Conservation (phyloP, 2,329 filamentous ascomycete species). For the Aspergillus pseudotamarii region DNA sequence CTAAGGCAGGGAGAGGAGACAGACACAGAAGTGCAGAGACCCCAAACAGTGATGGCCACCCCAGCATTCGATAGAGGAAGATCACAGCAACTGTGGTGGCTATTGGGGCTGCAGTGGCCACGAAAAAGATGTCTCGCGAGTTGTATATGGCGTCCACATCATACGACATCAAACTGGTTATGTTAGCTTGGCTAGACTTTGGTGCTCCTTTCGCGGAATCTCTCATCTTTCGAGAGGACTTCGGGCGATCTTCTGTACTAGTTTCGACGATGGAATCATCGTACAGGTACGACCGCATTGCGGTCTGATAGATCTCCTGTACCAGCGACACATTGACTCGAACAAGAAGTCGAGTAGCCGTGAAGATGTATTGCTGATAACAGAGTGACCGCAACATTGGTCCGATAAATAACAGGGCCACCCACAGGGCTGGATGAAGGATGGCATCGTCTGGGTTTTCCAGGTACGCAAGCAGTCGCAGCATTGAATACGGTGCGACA, state of each 20-base stretch:
- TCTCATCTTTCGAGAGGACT: slow-evolving; percentile 10
- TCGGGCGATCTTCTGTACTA: slow-evolving; percentile 7
- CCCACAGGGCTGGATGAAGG: slow-evolving; percentile 57
- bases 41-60: slow-evolving; percentile 59
- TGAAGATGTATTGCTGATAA: slow-evolving; percentile 62
- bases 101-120: slow-evolving; percentile 50
- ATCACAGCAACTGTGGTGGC: slow-evolving; percentile 53
- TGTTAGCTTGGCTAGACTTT: slow-evolving; percentile 52
- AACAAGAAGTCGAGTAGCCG: slow-evolving; percentile 58
- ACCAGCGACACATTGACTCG: slow-evolving; percentile 60
- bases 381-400: slow-evolving; percentile 53
- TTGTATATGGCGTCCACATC: slow-evolving; percentile 60
- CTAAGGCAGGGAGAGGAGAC: slow-evolving; percentile 54
- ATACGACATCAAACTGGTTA: slow-evolving; percentile 62
- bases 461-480: slow-evolving; percentile 57
- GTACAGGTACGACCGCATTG: slow-evolving; percentile 59
- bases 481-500: slow-evolving; percentile 57
- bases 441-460: slow-evolving; percentile 48
- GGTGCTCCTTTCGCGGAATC: slow-evolving; percentile 27
- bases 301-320: slow-evolving; percentile 61
- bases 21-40: slow-evolving; percentile 52
- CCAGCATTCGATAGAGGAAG: slow-evolving; percentile 59
- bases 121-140: slow-evolving; percentile 56
- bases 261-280: slow-evolving; percentile 38
- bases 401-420: slow-evolving; percentile 57